These are phyloP conservation scores for Serendipita indica DNA, from an alignment of 768 basidiomycete genomes.

Conservation along the genomic window DNA sequence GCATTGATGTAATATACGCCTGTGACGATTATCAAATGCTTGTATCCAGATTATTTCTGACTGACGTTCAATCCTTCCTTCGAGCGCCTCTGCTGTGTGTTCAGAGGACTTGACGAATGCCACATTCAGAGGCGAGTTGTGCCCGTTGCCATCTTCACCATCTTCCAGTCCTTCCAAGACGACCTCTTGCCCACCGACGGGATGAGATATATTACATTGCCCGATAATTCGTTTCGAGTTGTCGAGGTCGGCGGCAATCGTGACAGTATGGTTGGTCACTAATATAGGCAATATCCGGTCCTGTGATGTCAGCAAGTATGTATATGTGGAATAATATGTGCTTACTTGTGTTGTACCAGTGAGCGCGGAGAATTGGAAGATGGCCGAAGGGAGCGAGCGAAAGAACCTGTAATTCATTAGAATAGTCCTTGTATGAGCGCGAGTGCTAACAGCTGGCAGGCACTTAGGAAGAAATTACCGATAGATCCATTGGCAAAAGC, in stretches of 20 bases:
- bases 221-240: slow-evolving; percentile 69
- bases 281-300: slow-evolving; percentile 65
- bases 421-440: background rate
- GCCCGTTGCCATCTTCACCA: slow-evolving; percentile 9
- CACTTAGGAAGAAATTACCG: slow-evolving; percentile 24
- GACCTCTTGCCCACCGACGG: slow-evolving; percentile 26
- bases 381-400: slow-evolving; percentile 81
- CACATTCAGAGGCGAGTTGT: background rate
- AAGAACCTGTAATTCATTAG: slow-evolving; percentile 68
- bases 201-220: slow-evolving; percentile 90
- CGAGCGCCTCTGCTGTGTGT: background rate
- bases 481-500: slow-evolving; percentile 84
- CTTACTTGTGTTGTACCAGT: slow-evolving; percentile 50
- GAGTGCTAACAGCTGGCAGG: slow-evolving; percentile 16
- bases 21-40: background rate
- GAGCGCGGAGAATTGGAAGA: slow-evolving; percentile 86
- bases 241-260: slow-evolving; percentile 79
- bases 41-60: background rate
- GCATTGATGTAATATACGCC: slow-evolving; percentile 12
- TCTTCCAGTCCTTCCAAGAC: slow-evolving; percentile 12
- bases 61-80: slow-evolving; percentile 8
- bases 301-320: slow-evolving; percentile 3
- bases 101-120: slow-evolving; percentile 33
- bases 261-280: slow-evolving; percentile 90
- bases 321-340: too few relatives aligned